Percentiles rank a stretch among this genome's conserved stretches.
phyloP scores from a whole-genome alignment of 179 eudicot genomes.

The Beta macrorhiza region DNA sequence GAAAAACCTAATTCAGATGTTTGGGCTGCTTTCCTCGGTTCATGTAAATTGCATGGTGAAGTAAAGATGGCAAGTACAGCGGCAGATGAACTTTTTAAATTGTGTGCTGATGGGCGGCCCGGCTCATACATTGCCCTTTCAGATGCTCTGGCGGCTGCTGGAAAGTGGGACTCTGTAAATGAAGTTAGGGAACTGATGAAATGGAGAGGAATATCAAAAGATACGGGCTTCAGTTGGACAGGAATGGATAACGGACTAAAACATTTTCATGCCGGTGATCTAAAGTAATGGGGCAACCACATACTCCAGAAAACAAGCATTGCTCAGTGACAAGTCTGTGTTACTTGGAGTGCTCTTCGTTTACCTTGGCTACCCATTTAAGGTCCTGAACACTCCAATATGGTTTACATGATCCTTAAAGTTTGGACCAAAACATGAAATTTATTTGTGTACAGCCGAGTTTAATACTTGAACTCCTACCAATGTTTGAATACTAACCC shows the following conservation, averaged over 20 bases:
- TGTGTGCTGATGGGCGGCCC: conserved; percentile 49
- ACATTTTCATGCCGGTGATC: conserved; percentile 27
- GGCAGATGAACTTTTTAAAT: conserved; percentile 65
- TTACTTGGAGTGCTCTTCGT: too few species aligned
- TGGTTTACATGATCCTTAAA: too few species aligned
- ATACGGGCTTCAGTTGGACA: conserved; percentile 77
- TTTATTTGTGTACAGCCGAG: too few species aligned
- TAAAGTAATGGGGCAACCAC: background rate
- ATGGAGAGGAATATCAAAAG: conserved; percentile 60
- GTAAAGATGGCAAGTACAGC: conserved; percentile 69
- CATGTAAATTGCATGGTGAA: conserved; percentile 71
- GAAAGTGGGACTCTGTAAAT: conserved; percentile 75
- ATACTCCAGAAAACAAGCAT: too few species aligned
- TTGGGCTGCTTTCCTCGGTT: conserved; percentile 86
- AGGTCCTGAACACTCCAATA: too few species aligned
- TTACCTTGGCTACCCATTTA: too few species aligned
- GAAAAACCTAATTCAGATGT: conserved; percentile 85
- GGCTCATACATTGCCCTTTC: conserved; percentile 86
- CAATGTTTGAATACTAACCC: too few species aligned
- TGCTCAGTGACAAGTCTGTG: too few species aligned
- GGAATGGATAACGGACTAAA: conserved; percentile 44
- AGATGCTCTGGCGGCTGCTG: conserved; percentile 75
- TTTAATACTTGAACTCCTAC: too few species aligned
- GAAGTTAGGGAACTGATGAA: conserved; percentile 80
- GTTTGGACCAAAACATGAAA: too few species aligned